Evolutionary conservation across 148 eudicot genomes (phyloP).

Genomic region (Rhododendron ferrugineum): DNA sequence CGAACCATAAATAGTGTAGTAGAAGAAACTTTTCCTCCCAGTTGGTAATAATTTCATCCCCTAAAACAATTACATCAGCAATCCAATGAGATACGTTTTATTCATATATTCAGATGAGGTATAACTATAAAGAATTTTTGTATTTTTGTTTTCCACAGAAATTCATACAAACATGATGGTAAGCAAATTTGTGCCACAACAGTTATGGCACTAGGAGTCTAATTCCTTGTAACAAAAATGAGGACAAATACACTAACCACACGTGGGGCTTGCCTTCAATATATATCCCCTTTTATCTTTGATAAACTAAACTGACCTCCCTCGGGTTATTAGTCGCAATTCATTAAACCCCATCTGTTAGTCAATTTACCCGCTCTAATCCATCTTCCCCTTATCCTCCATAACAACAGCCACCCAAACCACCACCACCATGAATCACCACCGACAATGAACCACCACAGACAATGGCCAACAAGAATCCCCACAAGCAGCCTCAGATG

Average conservation of each 20-base stretch:
- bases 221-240: neutral
- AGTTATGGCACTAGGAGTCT: neutral
- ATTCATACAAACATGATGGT: neutral
- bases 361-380: neutral
- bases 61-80: slow-evolving; percentile 28
- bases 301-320: neutral
- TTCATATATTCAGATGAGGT: neutral
- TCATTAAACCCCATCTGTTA: neutral
- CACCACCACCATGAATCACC: neutral
- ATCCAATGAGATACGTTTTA: neutral
- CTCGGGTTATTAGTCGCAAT: neutral
- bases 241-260: neutral
- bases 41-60: slow-evolving; percentile 92
- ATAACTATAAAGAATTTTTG: neutral
- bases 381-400: neutral
- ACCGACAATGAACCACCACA: neutral
- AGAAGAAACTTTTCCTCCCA: slow-evolving; percentile 76
- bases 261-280: neutral
- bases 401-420: neutral
- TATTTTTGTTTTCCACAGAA: neutral
- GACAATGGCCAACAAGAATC: neutral
- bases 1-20: slow-evolving; percentile 66
- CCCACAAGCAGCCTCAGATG: neutral
- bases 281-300: neutral
- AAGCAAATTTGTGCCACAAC: neutral